phyloP scores from a whole-genome alignment of 202 grass and related monocot genomes.

The Digitaria exilis region DNA sequence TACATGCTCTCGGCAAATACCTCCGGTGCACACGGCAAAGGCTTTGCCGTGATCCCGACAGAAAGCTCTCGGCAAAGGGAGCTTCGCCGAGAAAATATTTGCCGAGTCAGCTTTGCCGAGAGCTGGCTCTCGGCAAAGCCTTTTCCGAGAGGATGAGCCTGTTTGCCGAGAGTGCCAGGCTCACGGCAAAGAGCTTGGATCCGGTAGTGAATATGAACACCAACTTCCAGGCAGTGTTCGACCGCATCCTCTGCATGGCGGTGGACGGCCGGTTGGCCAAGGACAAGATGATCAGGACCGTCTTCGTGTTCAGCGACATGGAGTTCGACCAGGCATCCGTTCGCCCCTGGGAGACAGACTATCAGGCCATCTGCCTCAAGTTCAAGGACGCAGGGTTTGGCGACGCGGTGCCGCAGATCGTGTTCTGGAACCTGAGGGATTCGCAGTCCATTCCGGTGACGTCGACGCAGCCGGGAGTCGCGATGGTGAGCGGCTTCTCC shows the following conservation, averaged over 20 bases:
- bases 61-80: no score
- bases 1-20: no score
- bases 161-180: no score
- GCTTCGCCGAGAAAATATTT: no score
- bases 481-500: constrained; percentile 14
- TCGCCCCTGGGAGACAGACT: not conserved
- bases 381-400: not conserved
- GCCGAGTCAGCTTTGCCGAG: no score
- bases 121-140: no score
- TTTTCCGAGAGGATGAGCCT: no score
- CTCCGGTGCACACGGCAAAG: no score
- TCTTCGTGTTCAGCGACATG: constrained; percentile 14
- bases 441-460: not conserved
- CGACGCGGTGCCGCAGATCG: not conserved
- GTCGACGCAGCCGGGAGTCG: not conserved
- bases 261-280: not conserved
- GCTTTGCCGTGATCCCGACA: no score
- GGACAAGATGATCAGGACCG: constrained; percentile 20
- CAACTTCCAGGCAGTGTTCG: constrained; percentile 75
- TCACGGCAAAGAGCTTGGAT: no score
- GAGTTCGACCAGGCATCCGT: not conserved
- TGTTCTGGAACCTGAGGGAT: constrained; percentile 19
- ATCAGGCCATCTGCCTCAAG: not conserved
- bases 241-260: constrained; percentile 51
- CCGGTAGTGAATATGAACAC: no score